A percentile compares a stretch with the other conserved stretches of the same genome.
phyloP scores from a whole-genome alignment of 306 rosid species.

The Crotalaria pallida region DNA sequence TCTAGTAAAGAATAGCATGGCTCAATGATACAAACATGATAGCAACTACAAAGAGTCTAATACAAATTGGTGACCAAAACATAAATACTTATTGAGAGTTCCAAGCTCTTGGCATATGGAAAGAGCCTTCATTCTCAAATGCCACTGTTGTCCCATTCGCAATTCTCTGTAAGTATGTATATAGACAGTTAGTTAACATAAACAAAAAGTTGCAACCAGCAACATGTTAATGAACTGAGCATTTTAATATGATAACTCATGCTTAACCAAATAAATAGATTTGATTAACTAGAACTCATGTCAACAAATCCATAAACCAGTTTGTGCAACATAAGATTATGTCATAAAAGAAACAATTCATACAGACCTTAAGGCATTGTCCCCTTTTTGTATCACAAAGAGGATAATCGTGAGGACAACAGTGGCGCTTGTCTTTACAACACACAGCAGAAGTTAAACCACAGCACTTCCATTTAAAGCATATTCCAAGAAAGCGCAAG shows the following conservation, averaged over 20 bases:
- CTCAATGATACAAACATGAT: conserved; percentile 18
- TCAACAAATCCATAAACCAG: conserved; percentile 1
- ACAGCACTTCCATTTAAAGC: conserved; percentile 66
- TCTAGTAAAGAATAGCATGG: background rate
- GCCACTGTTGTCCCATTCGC: conserved; percentile 35
- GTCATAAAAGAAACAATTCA: background rate
- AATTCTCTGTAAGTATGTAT: conserved; percentile 36
- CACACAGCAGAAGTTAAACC: conserved; percentile 54
- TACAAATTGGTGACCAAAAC: conserved; percentile 5
- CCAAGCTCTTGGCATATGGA: conserved; percentile 31
- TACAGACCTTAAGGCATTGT: conserved; percentile 73
- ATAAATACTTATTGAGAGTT: conserved; percentile 32
- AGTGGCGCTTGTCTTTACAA: conserved; percentile 64
- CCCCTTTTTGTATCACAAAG: conserved; percentile 37
- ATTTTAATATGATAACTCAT: background rate
- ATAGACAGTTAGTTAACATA: conserved; percentile 10
- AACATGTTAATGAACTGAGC: background rate
- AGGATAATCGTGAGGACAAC: conserved; percentile 81
- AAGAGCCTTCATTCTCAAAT: conserved; percentile 20
- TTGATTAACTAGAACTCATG: background rate
- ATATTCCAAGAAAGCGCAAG: conserved; percentile 50
- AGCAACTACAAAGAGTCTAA: background rate
- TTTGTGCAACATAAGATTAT: background rate
- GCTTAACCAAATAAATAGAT: background rate
- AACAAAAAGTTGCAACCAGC: background rate